phyloP scores from a whole-genome alignment of 129 eudicot species.

The Centaurea solstitialis region DNA sequence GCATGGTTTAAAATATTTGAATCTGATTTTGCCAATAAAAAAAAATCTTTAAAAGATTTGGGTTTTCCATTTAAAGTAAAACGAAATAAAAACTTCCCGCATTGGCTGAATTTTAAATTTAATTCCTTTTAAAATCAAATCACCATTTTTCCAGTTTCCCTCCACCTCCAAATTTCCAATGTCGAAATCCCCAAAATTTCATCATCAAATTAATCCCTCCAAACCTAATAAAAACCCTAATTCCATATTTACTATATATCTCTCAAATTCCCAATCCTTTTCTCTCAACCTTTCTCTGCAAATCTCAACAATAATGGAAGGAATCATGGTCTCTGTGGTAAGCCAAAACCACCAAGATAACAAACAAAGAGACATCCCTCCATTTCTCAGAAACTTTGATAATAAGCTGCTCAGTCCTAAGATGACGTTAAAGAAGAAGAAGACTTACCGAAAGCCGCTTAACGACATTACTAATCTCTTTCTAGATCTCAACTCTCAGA shows the following conservation, averaged over 20 bases:
- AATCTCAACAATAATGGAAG: not conserved
- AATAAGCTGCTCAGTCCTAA: conserved; percentile 3
- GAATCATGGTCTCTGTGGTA: not conserved
- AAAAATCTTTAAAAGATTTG: no score
- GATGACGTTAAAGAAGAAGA: conserved; percentile 4
- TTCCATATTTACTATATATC: not conserved
- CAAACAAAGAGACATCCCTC: conserved; percentile 13
- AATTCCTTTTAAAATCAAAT: no score
- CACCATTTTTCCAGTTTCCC: not conserved
- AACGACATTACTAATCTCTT: conserved; percentile 8
- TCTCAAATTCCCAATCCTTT: not conserved
- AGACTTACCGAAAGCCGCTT: conserved; percentile 7
- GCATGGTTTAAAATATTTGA: no score
- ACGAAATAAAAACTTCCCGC: no score
- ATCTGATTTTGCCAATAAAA: no score
- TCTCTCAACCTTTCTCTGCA: not conserved
- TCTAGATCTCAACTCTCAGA: no score
- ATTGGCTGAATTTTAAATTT: no score
- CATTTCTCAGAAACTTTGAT: not conserved
- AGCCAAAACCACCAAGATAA: not conserved
- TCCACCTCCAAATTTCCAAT: not conserved
- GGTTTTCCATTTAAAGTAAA: not conserved
- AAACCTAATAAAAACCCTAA: not conserved
- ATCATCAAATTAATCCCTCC: conserved; percentile 13
- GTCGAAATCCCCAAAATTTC: conserved; percentile 17